Conservation (phyloP, 1,284 basidiomycete genomes). For the Abortiporus biennis region DNA sequence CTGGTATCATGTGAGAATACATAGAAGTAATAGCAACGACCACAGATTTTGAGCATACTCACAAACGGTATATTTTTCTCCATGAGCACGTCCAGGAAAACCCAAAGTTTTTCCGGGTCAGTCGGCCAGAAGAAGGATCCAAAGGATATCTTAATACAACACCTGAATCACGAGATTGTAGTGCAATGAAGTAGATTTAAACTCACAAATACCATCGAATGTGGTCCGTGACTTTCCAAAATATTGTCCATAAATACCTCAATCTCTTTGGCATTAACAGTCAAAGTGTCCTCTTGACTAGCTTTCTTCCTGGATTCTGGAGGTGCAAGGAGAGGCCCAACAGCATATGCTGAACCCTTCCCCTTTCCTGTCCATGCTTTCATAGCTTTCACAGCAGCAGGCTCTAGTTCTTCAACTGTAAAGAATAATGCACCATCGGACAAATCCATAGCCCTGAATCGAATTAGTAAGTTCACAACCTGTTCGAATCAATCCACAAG, state of each 20-base stretch:
- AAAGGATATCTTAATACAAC: background rate
- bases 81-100: background rate
- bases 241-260: background rate
- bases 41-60: background rate
- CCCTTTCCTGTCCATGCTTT: slow-evolving; percentile 1
- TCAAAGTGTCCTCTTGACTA: background rate
- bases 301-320: background rate
- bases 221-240: background rate
- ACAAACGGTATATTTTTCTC: slow-evolving; percentile 3
- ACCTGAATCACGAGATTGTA: background rate
- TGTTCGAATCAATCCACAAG: no score
- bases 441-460: background rate
- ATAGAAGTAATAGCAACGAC: background rate
- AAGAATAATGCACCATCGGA: slow-evolving; percentile 2
- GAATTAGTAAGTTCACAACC: background rate
- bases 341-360: background rate
- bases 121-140: slow-evolving; percentile 1
- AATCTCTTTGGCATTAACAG: background rate
- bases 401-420: slow-evolving; percentile 1
- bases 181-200: background rate
- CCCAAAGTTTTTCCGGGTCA: background rate
- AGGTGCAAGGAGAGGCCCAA: slow-evolving; percentile 1
- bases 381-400: background rate
- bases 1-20: background rate
- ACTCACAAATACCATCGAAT: slow-evolving; percentile 4